These are phyloP conservation scores for Hyaloscypha finlandica DNA, from an alignment of 495 filamentous ascomycete species.

Conservation along the genomic window DNA sequence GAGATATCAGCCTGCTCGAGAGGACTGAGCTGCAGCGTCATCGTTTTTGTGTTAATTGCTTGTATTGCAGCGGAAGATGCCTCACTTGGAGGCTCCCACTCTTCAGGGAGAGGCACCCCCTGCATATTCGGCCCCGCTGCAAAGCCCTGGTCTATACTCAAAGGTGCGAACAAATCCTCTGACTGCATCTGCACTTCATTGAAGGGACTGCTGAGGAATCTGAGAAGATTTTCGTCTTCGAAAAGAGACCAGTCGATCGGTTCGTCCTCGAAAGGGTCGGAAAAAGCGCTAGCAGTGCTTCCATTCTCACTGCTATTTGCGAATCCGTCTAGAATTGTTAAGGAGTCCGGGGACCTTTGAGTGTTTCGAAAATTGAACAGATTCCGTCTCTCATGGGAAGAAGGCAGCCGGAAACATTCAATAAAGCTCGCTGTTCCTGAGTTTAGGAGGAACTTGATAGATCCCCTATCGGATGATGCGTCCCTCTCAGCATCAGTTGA, in stretches of 20 bases:
- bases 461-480: constrained; percentile 25
- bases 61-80: constrained; percentile 28
- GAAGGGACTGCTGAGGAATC: constrained; percentile 22
- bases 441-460: constrained; percentile 28
- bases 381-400: constrained; percentile 19
- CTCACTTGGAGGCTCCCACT: constrained; percentile 30
- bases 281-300: constrained; percentile 23
- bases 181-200: constrained; percentile 10
- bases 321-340: constrained; percentile 2
- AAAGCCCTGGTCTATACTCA: constrained; percentile 14
- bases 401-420: constrained; percentile 24
- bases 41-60: constrained; percentile 33
- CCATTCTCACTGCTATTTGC: constrained; percentile 21
- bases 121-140: neutral
- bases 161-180: constrained; percentile 14
- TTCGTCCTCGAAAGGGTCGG: constrained; percentile 20
- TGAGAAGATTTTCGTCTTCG: constrained; percentile 21
- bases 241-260: constrained; percentile 24
- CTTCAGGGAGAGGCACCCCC: constrained; percentile 5
- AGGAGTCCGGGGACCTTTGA: neutral
- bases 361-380: constrained; percentile 23
- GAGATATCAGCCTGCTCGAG: constrained; percentile 47
- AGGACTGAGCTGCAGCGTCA: constrained; percentile 40
- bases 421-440: constrained; percentile 26
- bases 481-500: constrained; percentile 28